Base-by-base conservation (phyloP, 257 asterid genomes). In the Nicotiana sylvestris region DNA sequence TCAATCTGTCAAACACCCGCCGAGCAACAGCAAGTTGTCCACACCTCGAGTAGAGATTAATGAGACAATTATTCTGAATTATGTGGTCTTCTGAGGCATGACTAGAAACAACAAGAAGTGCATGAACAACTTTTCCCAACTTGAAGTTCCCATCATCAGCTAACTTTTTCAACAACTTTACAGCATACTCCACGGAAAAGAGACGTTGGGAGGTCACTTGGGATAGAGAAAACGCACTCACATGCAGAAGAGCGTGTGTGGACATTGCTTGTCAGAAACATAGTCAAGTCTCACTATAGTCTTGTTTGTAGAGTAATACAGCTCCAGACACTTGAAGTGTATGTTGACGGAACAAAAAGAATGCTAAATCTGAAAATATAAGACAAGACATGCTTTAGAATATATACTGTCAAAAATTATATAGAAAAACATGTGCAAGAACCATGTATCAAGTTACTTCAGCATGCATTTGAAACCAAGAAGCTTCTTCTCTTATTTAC, bases 1-100 rank as follows among this genome's bases (percentile, higher is more conserved):
- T 90, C 99, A 94, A 93, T 90, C 84, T 82, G 82, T 91, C 96
- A 76, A 95, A 95, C 87, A 94, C 74, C 33, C 39, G 78, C 86
- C 93, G 97, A 2, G 97, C 97, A 30, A 84, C 79, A 6, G 85
- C 70, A 29, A 89, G 58, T 77, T 92, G 91, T 4, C 93, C 89
- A 49, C 97, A 92, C 62, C 90, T 95, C 0, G 91, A 85, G 81
- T 92, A 95, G 4, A 88, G 76, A 87, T 91, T 88, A 49, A 95
- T 88, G 85, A 94, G 66, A 55, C 92, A 89, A 82, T 92, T 92
- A 86, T 82, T 86, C 87, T 87, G 91, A 21, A 94, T 84, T 13
- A 94, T 92, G 27, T 86, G 88, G 89, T 83, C 10, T 37, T 89
- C 83, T 15, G 94, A 86, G 5, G 87, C 49, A 25, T 84, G 90